Conservation (phyloP, 1,284 basidiomycete species). For the Coniferiporia sulphurascens region DNA sequence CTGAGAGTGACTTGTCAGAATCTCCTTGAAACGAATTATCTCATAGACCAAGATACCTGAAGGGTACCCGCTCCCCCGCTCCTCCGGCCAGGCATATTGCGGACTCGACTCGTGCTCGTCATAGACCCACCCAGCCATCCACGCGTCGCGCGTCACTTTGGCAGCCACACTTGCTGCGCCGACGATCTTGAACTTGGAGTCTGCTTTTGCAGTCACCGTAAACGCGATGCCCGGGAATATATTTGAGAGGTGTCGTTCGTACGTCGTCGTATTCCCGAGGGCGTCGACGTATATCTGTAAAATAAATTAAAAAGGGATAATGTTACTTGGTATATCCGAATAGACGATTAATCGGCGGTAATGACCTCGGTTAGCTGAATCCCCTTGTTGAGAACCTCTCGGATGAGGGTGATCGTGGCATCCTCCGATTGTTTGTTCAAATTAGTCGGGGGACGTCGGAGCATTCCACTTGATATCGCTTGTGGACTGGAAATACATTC, state of each 20-base stretch:
- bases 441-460: slow-evolving; percentile 78
- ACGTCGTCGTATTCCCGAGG: slow-evolving; percentile 82
- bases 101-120: slow-evolving; percentile 15
- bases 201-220: slow-evolving; percentile 90
- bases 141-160: slow-evolving; percentile 92
- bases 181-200: slow-evolving; percentile 94
- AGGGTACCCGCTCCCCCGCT: slow-evolving; percentile 82
- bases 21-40: background rate
- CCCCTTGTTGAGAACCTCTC: slow-evolving; percentile 74
- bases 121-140: slow-evolving; percentile 71
- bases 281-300: slow-evolving; percentile 93
- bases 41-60: slow-evolving; percentile 49
- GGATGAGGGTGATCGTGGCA: slow-evolving; percentile 86
- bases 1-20: slow-evolving; percentile 34
- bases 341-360: background rate
- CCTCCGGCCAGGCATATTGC: slow-evolving; percentile 34
- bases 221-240: slow-evolving; percentile 82
- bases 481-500: slow-evolving; percentile 63
- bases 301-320: background rate
- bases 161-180: slow-evolving; percentile 95
- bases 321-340: too few relatives aligned
- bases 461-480: slow-evolving; percentile 90
- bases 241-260: slow-evolving; percentile 74
- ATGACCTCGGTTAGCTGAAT: slow-evolving; percentile 78
- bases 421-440: slow-evolving; percentile 92